Base-by-base conservation (phyloP, 805 yeast species). In the Suhomyces tanzawaensis region DNA sequence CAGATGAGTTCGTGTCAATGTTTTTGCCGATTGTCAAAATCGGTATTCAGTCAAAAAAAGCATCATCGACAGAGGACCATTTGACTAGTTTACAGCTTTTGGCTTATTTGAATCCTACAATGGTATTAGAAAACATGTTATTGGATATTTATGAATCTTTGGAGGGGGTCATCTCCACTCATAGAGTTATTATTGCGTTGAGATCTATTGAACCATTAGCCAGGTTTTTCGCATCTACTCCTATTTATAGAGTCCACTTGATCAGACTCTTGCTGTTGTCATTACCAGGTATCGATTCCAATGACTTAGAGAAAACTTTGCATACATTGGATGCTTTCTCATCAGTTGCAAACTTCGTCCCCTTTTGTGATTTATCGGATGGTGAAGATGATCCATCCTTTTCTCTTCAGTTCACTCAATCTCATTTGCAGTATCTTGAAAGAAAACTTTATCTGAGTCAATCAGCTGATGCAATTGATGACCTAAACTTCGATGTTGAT, bases 281-380 rank as follows among this genome's bases (percentile, higher is more conserved):
- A 2, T 57, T 89, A 6, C 85, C 89, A 0, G 96, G 93, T 21
- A 79, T 93, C 19, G 98, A 93, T 55, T 77, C 90, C 0, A 93
- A 90, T 55, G 99, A 93, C 58, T 71, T 88, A 34, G 71, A 69
- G 11, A 77, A 90, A 53, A 82, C 96, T 0, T 69, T 80, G 12
- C 73, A 78, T 36, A 75, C 95, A 0, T 62, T 90, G 28, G 76
- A 81, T 41, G 72, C 85, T 14, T 73, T 93, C 39, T 82, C 86
- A 8, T 70, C 86, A 0, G 75, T 82, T 17, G 81, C 88, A 0
- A 69, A 83, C 5, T 82, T 81, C 39, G 76, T 85, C 2, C 96
- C 96, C 1, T 70, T 89, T 44, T 65, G 68, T 19, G 87, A 84
- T 49, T 52, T 85, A 8, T 72, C 75, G 7, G 64, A 62, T 7